Conservation (phyloP, 192 early-diverging fungal species). For the Linnemannia schmuckeri region DNA sequence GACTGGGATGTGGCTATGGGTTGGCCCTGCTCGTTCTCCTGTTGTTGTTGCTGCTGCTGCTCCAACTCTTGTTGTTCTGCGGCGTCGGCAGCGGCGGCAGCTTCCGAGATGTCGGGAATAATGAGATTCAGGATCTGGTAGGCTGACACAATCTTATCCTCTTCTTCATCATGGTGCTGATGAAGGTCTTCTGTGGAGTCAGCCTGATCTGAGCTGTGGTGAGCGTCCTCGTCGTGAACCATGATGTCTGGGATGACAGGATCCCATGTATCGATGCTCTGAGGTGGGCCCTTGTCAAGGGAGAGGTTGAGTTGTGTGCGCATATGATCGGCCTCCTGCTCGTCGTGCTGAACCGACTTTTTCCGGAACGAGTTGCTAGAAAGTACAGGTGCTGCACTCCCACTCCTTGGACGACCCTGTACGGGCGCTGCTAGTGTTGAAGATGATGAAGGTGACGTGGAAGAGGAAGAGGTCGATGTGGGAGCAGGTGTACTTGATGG, state of each 20-base stretch:
- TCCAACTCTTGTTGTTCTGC: constrained; percentile 41
- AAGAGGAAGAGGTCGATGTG: background rate
- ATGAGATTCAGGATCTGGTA: constrained; percentile 51
- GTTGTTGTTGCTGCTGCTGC: constrained; percentile 34
- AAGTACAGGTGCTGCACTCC: constrained; percentile 38
- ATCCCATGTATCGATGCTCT: constrained; percentile 51
- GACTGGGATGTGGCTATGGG: background rate
- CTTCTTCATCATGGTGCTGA: constrained; percentile 37
- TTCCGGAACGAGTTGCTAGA: constrained; percentile 12
- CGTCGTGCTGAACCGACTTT: background rate
- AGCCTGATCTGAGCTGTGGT: background rate
- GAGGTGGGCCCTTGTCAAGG: constrained; percentile 48
- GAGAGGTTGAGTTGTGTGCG: constrained; percentile 41
- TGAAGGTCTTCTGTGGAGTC: background rate
- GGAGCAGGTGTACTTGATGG: constrained; percentile 17
- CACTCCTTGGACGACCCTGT: constrained; percentile 34
- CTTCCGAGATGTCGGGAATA: constrained; percentile 53
- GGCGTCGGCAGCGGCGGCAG: constrained; percentile 37
- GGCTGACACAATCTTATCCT: constrained; percentile 51
- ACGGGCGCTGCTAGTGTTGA: constrained; percentile 6
- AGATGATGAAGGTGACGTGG: constrained; percentile 1
- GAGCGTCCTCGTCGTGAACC: constrained; percentile 40
- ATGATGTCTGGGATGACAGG: constrained; percentile 50
- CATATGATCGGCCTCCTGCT: constrained; percentile 23
- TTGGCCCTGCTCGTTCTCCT: background rate